Conservation (phyloP, 495 filamentous ascomycete species). For the Oleoguttula mirabilis region DNA sequence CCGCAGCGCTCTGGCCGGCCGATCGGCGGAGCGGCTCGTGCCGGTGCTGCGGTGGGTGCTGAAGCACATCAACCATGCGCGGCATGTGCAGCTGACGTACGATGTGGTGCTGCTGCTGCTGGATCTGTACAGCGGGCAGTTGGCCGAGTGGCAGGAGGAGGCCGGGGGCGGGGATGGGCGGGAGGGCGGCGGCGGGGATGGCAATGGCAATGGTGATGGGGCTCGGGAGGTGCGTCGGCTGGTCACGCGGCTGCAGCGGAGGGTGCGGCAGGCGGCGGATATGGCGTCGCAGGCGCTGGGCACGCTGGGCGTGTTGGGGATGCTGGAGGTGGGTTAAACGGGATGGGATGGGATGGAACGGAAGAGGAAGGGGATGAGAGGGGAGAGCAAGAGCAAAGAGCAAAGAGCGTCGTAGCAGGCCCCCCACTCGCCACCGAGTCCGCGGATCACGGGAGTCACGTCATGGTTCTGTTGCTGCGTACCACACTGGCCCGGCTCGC, state of each 20-base stretch:
- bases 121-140: constrained; percentile 74
- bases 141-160: constrained; percentile 40
- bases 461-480: no score
- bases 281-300: constrained; percentile 7
- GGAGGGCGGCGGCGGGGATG: constrained; percentile 9
- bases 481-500: no score
- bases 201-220: no score
- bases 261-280: constrained; percentile 22
- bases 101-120: constrained; percentile 69
- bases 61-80: constrained; percentile 64
- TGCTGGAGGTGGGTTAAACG: constrained; percentile 14
- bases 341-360: no score
- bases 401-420: no score
- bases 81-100: constrained; percentile 61
- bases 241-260: constrained; percentile 10
- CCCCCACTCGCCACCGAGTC: no score
- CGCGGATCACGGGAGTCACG: no score
- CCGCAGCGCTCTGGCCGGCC: constrained; percentile 61
- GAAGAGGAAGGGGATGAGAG: no score
- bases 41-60: constrained; percentile 75
- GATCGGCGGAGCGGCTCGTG: constrained; percentile 58
- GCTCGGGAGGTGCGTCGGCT: constrained; percentile 8
- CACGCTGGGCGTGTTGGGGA: constrained; percentile 10
- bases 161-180: constrained; percentile 1
- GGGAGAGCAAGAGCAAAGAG: no score